Percentiles rank a stretch among this genome's conserved stretches.
Evolutionary conservation across 257 asterid species (phyloP).

Genomic region (Henckelia pumila): DNA sequence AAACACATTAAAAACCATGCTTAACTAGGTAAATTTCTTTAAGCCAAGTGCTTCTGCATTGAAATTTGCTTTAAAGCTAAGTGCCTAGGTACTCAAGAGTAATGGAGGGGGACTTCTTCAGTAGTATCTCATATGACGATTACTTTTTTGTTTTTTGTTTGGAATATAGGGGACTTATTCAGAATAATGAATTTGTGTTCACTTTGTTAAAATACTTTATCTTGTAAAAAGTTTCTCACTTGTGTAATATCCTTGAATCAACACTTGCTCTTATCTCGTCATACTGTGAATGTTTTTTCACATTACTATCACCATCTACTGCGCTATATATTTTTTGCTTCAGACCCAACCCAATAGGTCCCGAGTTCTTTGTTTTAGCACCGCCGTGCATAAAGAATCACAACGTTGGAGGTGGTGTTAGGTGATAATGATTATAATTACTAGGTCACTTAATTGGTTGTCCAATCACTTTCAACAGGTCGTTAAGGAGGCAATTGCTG

Average conservation of each 20-base stretch:
- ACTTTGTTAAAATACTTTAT: not conserved
- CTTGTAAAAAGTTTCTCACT: not conserved
- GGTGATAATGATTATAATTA: constrained; percentile 17
- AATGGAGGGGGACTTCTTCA: too few species aligned
- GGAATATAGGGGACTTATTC: not conserved
- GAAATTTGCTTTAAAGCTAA: too few species aligned
- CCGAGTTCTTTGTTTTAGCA: not conserved
- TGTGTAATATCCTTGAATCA: not conserved
- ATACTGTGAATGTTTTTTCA: not conserved
- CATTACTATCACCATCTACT: not conserved
- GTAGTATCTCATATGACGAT: too few species aligned
- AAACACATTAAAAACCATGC: too few species aligned
- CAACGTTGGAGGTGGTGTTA: constrained; percentile 4
- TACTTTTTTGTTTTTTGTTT: too few species aligned
- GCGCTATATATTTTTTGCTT: too few species aligned
- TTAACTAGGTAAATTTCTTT: too few species aligned
- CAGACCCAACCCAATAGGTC: not conserved
- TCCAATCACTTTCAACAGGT: constrained; percentile 42
- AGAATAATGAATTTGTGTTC: not conserved
- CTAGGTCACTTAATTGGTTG: constrained; percentile 17
- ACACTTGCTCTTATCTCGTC: not conserved
- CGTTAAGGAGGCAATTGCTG: constrained; percentile 80
- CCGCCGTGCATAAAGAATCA: not conserved
- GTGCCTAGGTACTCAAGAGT: too few species aligned
- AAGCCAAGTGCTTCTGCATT: too few species aligned